A percentile compares a stretch with the other conserved stretches of the same genome.
These are phyloP conservation scores for Aureobasidium uvarum DNA, from an alignment of 2,329 filamentous ascomycete genomes.

Conservation along the genomic window DNA sequence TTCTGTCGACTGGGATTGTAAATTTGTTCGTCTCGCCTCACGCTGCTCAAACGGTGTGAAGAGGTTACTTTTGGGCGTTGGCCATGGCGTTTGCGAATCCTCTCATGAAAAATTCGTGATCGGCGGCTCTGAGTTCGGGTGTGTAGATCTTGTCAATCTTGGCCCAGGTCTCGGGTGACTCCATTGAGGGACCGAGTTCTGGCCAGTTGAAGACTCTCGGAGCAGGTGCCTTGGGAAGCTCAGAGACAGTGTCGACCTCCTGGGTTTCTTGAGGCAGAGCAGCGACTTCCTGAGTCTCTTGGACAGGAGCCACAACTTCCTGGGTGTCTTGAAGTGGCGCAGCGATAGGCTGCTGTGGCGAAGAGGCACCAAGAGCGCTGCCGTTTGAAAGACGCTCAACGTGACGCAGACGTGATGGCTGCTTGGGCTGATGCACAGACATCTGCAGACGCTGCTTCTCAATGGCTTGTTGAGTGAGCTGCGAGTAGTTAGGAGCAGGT, in stretches of 20 bases:
- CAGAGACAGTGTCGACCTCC: neutral
- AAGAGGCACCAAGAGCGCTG: constrained; percentile 13
- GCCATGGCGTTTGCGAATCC: neutral
- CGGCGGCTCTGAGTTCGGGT: neutral
- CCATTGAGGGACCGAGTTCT: neutral
- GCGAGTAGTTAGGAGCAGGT: constrained; percentile 9
- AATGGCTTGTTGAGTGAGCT: constrained; percentile 22
- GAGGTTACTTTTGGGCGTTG: neutral
- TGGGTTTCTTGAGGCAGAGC: neutral
- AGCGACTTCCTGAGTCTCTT: neutral
- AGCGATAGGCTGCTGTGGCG: neutral
- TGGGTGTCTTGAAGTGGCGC: neutral
- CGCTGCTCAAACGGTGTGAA: neutral
- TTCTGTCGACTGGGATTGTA: neutral
- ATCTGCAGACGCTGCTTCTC: constrained; percentile 22
- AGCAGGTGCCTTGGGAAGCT: neutral
- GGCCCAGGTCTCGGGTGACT: constrained; percentile 1
- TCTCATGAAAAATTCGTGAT: neutral
- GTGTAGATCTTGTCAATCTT: constrained; percentile 8
- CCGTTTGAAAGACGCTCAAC: constrained; percentile 31
- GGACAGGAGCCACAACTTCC: neutral
- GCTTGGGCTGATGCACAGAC: constrained; percentile 43
- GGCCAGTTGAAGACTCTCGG: constrained; percentile 9
- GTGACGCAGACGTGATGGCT: constrained; percentile 44
- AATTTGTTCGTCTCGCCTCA: constrained; percentile 2